These are phyloP conservation scores for Tilletiopsis washingtonensis DNA, from an alignment of 1,284 basidiomycete genomes.

Conservation along the genomic window DNA sequence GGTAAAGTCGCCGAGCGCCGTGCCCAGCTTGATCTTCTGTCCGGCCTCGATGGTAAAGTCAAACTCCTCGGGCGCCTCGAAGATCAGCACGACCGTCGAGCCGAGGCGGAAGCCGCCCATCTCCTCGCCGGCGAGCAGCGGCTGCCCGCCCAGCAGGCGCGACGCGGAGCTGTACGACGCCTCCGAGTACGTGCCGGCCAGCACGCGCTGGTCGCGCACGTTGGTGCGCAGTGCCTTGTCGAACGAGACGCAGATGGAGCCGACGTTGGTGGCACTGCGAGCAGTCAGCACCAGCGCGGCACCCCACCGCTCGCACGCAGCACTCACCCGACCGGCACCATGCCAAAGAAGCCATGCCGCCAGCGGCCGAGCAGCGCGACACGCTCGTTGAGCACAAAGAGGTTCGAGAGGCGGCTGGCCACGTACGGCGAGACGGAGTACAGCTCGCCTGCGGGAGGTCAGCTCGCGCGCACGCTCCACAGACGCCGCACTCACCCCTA, in stretches of 20 bases:
- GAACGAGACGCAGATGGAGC: conserved; percentile 93
- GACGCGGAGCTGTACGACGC: conserved; percentile 53
- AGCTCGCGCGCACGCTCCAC: too few relatives aligned
- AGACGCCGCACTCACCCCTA: conserved; percentile 56
- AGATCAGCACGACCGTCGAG: conserved; percentile 90
- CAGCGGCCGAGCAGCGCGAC: conserved; percentile 93
- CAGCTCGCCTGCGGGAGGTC: conserved; percentile 61
- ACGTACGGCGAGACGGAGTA: conserved; percentile 97
- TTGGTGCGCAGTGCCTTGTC: conserved; percentile 61
- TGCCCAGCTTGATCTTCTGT: conserved; percentile 79
- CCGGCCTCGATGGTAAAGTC: conserved; percentile 72
- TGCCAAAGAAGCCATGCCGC: conserved; percentile 90
- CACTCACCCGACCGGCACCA: conserved; percentile 79
- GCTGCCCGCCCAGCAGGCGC: conserved; percentile 72
- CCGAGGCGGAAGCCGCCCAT: conserved; percentile 96
- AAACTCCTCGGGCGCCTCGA: conserved; percentile 83
- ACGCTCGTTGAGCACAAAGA: conserved; percentile 95
- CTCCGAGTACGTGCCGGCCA: conserved; percentile 77
- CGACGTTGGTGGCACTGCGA: conserved; percentile 80
- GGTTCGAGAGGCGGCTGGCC: conserved; percentile 78
- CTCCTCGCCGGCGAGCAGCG: conserved; percentile 77
- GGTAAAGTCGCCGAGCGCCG: conserved; percentile 53
- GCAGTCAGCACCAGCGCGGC: background rate
- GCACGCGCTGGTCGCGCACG: conserved; percentile 23
- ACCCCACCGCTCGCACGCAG: background rate